These are phyloP conservation scores for Solanum megistacrolobum DNA, from an alignment of 257 asterid species.

Conservation along the genomic window DNA sequence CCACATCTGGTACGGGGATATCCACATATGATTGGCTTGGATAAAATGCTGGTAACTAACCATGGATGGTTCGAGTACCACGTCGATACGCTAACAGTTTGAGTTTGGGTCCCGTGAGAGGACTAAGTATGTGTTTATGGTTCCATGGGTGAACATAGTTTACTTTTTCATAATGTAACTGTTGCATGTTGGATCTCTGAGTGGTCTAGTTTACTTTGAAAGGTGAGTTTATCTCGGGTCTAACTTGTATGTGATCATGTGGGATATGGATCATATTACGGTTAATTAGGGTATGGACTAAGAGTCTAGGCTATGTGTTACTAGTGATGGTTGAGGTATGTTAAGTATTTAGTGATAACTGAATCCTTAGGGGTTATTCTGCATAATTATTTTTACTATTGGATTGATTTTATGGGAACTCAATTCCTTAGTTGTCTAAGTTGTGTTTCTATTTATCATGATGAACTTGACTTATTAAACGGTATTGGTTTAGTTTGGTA, in stretches of 20 bases:
- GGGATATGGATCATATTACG: neutral
- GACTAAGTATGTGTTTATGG: neutral
- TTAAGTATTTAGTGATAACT: neutral
- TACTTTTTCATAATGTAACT: no score
- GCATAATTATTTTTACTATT: no score
- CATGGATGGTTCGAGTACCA: neutral
- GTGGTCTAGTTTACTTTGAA: neutral
- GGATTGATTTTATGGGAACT: neutral
- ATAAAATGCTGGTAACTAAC: neutral
- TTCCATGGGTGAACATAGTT: neutral
- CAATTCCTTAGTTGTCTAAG: neutral
- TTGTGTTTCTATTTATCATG: neutral
- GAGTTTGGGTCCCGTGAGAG: neutral
- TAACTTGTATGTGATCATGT: neutral
- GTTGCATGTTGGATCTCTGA: neutral
- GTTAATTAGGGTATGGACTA: neutral
- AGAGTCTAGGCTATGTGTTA: neutral
- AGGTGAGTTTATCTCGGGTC: neutral
- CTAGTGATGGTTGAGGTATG: neutral
- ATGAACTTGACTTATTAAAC: neutral
- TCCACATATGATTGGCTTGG: neutral
- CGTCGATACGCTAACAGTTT: no score
- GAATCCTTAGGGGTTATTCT: neutral
- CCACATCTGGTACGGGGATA: neutral
- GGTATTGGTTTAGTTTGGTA: neutral